Evolutionary conservation across 169 alveolate species (phyloP).

Genomic region (Condylostoma magnum): DNA sequence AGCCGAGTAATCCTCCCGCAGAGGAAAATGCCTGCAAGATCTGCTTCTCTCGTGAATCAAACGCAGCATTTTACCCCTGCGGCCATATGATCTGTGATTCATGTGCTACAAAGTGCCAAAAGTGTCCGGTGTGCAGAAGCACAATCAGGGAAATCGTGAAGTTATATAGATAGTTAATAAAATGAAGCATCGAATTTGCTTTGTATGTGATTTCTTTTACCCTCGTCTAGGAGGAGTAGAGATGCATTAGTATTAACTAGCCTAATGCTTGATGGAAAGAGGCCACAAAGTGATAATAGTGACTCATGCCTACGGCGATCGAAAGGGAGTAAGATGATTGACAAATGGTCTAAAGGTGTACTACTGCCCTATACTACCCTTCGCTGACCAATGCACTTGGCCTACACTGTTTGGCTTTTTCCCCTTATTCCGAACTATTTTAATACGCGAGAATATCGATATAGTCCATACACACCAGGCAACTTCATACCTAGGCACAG

Average conservation of each 20-base stretch:
- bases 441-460: slow-evolving; percentile 94
- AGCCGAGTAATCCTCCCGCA: not conserved
- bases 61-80: slow-evolving; percentile 57
- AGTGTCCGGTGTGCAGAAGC: slow-evolving; percentile 59
- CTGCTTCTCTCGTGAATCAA: slow-evolving; percentile 46
- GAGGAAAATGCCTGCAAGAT: slow-evolving; percentile 42
- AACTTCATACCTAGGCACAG: slow-evolving; percentile 75
- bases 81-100: slow-evolving; percentile 56
- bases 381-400: slow-evolving; percentile 78
- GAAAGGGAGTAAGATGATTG: slow-evolving; percentile 97
- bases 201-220: slow-evolving; percentile 92
- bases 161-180: slow-evolving; percentile 48
- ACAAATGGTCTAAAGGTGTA: slow-evolving; percentile 98
- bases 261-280: slow-evolving; percentile 88
- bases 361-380: slow-evolving; percentile 89
- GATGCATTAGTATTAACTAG: slow-evolving; percentile 96
- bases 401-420: slow-evolving; percentile 63
- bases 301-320: slow-evolving; percentile 90
- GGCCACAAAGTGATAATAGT: slow-evolving; percentile 97
- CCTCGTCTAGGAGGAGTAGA: slow-evolving; percentile 99
- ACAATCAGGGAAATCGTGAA: slow-evolving; percentile 45
- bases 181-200: slow-evolving; percentile 24
- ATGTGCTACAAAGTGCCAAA: slow-evolving; percentile 44
- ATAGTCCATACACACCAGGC: slow-evolving; percentile 95
- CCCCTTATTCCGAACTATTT: slow-evolving; percentile 88